phyloP scores from a whole-genome alignment of 768 basidiomycete genomes.

The Lactifluus volemus region DNA sequence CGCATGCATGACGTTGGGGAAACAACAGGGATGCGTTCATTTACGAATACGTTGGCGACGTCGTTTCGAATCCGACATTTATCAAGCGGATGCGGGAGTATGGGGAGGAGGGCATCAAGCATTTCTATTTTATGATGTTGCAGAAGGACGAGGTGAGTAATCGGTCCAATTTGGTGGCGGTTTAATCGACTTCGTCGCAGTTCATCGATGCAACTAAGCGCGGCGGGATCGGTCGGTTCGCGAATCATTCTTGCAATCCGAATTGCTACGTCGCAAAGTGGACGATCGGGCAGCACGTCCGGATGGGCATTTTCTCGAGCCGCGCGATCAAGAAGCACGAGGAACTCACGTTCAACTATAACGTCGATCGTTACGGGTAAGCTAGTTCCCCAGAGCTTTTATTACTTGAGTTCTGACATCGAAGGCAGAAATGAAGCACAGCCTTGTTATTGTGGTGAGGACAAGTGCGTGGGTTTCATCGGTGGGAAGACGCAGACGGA shows the following conservation, averaged over 20 bases:
- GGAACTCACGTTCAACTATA: conserved; percentile 98
- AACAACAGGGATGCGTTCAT: conserved; percentile 74
- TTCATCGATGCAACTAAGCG: conserved; percentile 98
- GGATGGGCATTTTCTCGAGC: conserved; percentile 98
- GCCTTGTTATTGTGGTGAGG: conserved; percentile 89
- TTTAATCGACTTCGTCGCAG: conserved; percentile 31
- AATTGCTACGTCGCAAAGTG: conserved; percentile 99
- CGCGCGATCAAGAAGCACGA: conserved; percentile 67
- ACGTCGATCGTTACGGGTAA: conserved; percentile 97
- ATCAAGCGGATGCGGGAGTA: conserved; percentile 93
- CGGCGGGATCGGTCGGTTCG: conserved; percentile 94
- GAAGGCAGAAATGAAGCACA: conserved; percentile 80
- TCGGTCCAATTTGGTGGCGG: conserved; percentile 18
- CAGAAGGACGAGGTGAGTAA: conserved; percentile 86
- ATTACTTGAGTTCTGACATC: background rate
- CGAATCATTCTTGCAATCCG: conserved; percentile 95
- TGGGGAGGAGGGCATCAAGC: conserved; percentile 83
- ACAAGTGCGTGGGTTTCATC: conserved; percentile 91
- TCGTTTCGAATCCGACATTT: conserved; percentile 80
- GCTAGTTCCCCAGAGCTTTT: conserved; percentile 23
- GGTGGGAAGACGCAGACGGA: conserved; percentile 99
- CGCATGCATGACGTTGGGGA: background rate
- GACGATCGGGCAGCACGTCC: conserved; percentile 81
- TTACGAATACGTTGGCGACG: conserved; percentile 97
- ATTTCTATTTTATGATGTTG: conserved; percentile 99